Conservation (phyloP, 257 asterid genomes). For the Solanum corneliomulleri region DNA sequence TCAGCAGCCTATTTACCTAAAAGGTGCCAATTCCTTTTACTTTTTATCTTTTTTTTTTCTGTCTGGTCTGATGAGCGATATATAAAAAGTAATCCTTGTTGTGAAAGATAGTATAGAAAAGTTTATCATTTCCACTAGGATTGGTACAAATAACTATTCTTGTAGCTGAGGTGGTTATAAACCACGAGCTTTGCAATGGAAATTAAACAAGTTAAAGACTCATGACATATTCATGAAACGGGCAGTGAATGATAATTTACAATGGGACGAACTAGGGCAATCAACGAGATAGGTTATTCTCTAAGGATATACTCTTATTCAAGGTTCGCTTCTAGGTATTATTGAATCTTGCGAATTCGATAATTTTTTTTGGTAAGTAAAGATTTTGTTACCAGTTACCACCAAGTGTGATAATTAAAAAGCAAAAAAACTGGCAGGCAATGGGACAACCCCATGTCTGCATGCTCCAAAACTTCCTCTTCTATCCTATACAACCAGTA, state of each 20-base stretch:
- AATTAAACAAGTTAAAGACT: not conserved
- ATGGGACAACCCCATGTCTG: too few species aligned
- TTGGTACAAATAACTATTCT: not conserved
- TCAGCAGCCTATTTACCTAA: slow-evolving; percentile 89
- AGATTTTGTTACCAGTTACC: too few species aligned
- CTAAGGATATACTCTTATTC: not conserved
- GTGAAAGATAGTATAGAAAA: not conserved
- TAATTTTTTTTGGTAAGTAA: not conserved
- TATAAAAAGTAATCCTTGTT: not conserved
- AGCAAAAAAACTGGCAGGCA: too few species aligned
- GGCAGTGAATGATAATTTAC: not conserved
- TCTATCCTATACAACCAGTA: not conserved
- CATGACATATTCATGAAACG: not conserved
- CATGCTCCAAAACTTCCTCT: too few species aligned
- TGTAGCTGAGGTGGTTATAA: not conserved
- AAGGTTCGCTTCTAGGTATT: not conserved
- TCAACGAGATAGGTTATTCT: not conserved
- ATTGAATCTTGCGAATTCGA: not conserved
- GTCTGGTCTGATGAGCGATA: not conserved
- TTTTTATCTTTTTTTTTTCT: not conserved
- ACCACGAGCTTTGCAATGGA: not conserved
- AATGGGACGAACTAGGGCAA: not conserved
- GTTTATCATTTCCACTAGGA: not conserved
- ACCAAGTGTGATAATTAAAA: too few species aligned
- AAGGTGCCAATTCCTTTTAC: slow-evolving; percentile 37